Conservation (phyloP, 73 alveolate species). For the Paramecium pentaurelia region DNA sequence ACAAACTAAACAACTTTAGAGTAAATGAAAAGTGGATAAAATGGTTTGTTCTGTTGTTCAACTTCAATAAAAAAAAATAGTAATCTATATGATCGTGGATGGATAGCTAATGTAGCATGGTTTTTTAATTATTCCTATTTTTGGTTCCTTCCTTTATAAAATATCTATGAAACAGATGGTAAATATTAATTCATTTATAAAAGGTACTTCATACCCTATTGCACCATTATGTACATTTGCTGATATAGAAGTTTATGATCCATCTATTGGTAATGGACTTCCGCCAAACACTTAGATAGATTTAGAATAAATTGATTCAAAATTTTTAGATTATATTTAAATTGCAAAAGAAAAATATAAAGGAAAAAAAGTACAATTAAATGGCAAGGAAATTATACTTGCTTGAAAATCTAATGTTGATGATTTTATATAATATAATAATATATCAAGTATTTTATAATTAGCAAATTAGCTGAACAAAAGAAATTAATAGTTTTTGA, state of each 20-base stretch:
- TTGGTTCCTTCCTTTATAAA: conserved; percentile 48
- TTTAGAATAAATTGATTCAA: neutral
- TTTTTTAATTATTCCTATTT: conserved; percentile 45
- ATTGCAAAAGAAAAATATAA: conserved; percentile 9
- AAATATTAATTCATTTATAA: neutral
- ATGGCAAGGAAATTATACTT: neutral
- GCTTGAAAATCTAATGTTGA: neutral
- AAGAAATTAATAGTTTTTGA: neutral
- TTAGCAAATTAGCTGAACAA: too few relatives aligned
- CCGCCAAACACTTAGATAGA: neutral
- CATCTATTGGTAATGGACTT: neutral
- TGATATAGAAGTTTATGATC: conserved; percentile 7
- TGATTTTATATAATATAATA: neutral
- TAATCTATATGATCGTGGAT: conserved; percentile 55
- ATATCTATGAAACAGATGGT: conserved; percentile 51
- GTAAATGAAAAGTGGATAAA: conserved; percentile 31
- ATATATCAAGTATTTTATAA: neutral
- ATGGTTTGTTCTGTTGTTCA: neutral
- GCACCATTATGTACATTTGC: conserved; percentile 53
- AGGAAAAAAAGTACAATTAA: neutral
- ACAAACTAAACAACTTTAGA: conserved; percentile 56
- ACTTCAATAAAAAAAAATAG: neutral
- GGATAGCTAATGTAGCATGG: conserved; percentile 56
- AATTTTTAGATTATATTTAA: neutral
- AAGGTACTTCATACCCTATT: conserved; percentile 52